These are phyloP conservation scores for Aspergillus clavatus DNA, from an alignment of 2,329 filamentous ascomycete genomes.

Conservation along the genomic window DNA sequence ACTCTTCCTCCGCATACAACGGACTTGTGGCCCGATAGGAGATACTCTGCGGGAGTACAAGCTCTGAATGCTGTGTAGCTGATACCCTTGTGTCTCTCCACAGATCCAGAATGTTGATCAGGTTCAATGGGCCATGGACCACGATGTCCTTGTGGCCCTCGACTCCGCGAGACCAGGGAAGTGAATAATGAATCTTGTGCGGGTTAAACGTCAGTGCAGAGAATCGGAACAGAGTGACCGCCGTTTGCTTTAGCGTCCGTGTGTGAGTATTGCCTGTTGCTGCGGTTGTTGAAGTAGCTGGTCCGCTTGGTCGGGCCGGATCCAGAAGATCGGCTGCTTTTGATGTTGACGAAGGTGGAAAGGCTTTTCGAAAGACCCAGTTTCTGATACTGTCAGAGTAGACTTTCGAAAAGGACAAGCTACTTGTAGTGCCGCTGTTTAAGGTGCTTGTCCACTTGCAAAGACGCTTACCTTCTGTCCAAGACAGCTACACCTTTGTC, in stretches of 20 bases:
- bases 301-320: conserved; percentile 6
- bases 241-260: conserved; percentile 33
- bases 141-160: conserved; percentile 42
- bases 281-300: conserved; percentile 16
- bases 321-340: conserved; percentile 3
- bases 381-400: conserved; percentile 26
- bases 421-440: too few relatives aligned
- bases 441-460: neutral
- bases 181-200: conserved; percentile 44
- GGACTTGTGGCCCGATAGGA: conserved; percentile 48
- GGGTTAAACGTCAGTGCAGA: conserved; percentile 43
- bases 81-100: conserved; percentile 36
- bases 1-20: conserved; percentile 47
- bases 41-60: conserved; percentile 40
- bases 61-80: conserved; percentile 14
- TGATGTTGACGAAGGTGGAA: conserved; percentile 19
- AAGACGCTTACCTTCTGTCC: conserved; percentile 47
- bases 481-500: conserved; percentile 49
- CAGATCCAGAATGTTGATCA: conserved; percentile 41
- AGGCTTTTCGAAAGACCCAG: conserved; percentile 43
- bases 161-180: conserved; percentile 40
- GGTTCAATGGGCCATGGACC: conserved; percentile 42
- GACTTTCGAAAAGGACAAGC: neutral
- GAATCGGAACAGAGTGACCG: conserved; percentile 42
- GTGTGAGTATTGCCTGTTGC: conserved; percentile 24